Percentiles rank a stretch among this genome's conserved stretches.
Conservation (phyloP, 345 rosid genomes). For the Lepidium didymum region DNA sequence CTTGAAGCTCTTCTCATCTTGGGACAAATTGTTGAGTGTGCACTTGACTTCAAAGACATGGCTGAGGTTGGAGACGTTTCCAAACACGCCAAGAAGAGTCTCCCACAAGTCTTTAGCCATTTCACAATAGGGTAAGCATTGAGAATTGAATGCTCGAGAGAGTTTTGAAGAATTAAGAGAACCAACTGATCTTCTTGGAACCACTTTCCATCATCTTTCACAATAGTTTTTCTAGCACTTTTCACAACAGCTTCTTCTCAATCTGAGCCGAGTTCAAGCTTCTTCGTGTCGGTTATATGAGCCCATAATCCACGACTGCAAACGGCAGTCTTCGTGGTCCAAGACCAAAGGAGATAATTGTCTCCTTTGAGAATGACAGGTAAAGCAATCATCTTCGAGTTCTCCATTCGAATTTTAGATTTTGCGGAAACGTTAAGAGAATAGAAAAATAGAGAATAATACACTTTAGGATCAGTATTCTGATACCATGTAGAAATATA, state of each 20-base stretch:
- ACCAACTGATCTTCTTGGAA: background rate
- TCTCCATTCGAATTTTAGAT: no score
- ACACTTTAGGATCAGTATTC: no score
- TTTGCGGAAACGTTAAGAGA: no score
- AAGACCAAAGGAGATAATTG: background rate
- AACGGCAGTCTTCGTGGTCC: background rate
- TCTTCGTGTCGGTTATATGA: background rate
- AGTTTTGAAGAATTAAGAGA: background rate
- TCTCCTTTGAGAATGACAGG: background rate
- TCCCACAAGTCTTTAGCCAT: background rate
- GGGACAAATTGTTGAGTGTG: no score
- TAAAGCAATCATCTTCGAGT: no score
- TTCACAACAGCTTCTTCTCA: no score
- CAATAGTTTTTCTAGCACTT: no score
- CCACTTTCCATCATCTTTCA: background rate
- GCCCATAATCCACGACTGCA: background rate
- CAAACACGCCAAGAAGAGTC: background rate
- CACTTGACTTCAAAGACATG: no score
- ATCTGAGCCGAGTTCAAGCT: no score
- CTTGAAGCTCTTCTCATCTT: no score
- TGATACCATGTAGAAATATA: no score
- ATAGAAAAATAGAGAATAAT: no score
- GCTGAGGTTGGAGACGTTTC: background rate
- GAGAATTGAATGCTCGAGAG: background rate
- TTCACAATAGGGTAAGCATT: background rate